Percentiles rank a stretch among this genome's conserved stretches.
Evolutionary conservation across 2,329 filamentous ascomycete genomes (phyloP).

Genomic region (Botryosphaeria agaves): DNA sequence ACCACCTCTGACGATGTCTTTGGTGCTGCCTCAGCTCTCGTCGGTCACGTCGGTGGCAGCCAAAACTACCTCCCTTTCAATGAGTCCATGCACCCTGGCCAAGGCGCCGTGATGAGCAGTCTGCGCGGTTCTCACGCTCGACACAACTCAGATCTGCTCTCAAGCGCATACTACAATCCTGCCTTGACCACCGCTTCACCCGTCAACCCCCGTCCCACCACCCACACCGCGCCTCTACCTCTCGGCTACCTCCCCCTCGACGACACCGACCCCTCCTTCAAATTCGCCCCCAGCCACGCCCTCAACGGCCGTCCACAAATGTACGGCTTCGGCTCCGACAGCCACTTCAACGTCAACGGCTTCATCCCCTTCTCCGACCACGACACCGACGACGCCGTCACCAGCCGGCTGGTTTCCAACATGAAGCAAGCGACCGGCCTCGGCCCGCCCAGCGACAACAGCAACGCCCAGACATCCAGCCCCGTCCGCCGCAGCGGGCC

Average conservation of each 20-base stretch:
- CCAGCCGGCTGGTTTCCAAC: not conserved
- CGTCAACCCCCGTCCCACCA: not conserved
- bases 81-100: too few species aligned
- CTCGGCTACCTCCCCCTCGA: not conserved
- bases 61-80: too few species aligned
- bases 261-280: not conserved
- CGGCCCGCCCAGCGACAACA: not conserved
- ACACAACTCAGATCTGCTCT: too few species aligned
- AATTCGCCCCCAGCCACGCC: too few species aligned
- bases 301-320: slow-evolving; percentile 1
- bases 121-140: too few species aligned
- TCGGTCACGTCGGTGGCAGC: too few species aligned
- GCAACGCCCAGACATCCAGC: not conserved
- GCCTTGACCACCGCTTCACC: not conserved
- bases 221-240: not conserved
- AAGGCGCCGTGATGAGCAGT: too few species aligned
- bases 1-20: not conserved
- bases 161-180: not conserved
- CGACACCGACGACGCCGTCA: slow-evolving; percentile 8
- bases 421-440: too few species aligned
- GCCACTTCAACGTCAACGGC: slow-evolving; percentile 14
- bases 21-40: not conserved
- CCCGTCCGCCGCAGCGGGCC: not conserved
- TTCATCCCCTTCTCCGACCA: slow-evolving; percentile 10
- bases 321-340: slow-evolving; percentile 9